Evolutionary conservation across 768 basidiomycete genomes (phyloP), one percentile per base, ranked within the genome.

Genomic region (Hemileccinum rubropunctum): DNA sequence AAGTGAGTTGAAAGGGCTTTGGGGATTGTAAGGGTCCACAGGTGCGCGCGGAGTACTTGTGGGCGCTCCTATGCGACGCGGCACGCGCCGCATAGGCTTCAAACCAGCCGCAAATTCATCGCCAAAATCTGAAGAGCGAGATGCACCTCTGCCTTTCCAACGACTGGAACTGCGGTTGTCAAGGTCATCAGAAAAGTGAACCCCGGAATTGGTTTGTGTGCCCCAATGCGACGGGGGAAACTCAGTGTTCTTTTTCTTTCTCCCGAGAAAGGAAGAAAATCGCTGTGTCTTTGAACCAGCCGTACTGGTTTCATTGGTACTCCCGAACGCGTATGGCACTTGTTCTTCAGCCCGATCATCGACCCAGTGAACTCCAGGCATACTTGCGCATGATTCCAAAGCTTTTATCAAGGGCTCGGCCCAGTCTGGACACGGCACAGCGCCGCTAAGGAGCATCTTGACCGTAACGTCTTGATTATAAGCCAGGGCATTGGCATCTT

Each of bases 401-500:
- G 86, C 84, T 47, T 80, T 78, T 51, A 91, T 83, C 21, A 99
- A 76, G 2, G 75, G 64, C n/a, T 75, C 67, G 1, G 94, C 86
- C 90, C 91, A 98, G 2, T 77, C 69, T 0, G 94, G 95, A 6
- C 83, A 77, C 12, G 82, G 77, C 37, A 97, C 71, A 10, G 65
- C 66, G 6, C 95, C 95, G 34, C 82, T 85, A 14, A 99, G 82
- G 21, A 99, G 80, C 64, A 86, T 77, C 64, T 86, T 86, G 3
- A 76, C 85, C 1, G 86, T 83, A 15, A 94, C 89, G 47, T 85
- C 78, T 3, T 81, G 77, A 35, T 65, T 64, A 62, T 97, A 97
- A 3, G 95, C 95, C 42, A 84, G 76, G 1, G 81, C 73, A 63
- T 97, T 98, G 9, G 93, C 91, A 66, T 99, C 95, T 62, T 93